Conservation (phyloP, 257 asterid genomes). For the Plantago elongata region DNA sequence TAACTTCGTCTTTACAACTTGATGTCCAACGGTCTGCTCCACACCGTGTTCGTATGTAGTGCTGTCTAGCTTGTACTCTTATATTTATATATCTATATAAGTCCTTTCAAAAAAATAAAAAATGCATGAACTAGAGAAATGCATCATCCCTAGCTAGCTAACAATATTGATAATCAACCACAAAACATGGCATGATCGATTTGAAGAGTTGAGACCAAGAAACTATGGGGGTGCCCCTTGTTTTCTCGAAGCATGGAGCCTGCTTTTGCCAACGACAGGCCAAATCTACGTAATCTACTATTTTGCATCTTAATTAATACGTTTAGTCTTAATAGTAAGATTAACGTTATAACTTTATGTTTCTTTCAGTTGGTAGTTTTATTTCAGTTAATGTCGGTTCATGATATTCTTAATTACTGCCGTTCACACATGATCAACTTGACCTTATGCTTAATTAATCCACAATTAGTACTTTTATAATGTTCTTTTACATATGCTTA, state of each 20-base stretch:
- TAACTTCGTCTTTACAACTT: no score
- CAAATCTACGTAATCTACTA: neutral
- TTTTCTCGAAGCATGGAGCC: constrained; percentile 4
- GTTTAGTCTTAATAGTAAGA: neutral
- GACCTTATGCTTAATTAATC: neutral
- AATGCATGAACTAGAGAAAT: neutral
- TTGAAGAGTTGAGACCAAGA: neutral
- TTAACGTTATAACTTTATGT: neutral
- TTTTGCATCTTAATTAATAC: no score
- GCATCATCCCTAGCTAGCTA: neutral
- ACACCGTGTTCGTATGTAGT: no score
- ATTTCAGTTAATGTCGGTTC: constrained; percentile 43
- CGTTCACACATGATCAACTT: neutral
- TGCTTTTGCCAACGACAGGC: neutral
- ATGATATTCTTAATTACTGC: neutral
- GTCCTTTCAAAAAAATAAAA: no score
- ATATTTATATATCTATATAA: no score
- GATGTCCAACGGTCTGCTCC: no score
- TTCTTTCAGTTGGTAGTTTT: constrained; percentile 49
- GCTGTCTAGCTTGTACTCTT: no score
- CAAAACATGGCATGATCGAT: neutral
- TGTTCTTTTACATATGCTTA: neutral
- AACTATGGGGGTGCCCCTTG: constrained; percentile 9
- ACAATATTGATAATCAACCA: neutral
- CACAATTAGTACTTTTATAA: neutral